These are phyloP conservation scores for Tulasnella calospora DNA, from an alignment of 768 basidiomycete genomes.

Conservation along the genomic window DNA sequence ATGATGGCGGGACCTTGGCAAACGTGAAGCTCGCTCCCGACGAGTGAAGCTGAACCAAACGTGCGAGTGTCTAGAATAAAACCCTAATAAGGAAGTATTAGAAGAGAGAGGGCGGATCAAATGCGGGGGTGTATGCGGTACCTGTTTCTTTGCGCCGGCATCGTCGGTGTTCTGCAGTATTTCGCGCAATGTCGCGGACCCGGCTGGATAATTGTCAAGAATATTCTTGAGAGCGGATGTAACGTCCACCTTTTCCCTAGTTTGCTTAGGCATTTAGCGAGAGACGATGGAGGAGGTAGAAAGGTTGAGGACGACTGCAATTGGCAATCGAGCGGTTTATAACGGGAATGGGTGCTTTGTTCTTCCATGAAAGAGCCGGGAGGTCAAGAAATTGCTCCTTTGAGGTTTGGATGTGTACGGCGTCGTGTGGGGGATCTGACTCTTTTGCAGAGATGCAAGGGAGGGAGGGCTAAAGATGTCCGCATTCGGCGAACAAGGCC, in stretches of 20 bases:
- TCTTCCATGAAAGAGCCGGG: neutral
- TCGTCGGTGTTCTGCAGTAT: constrained; percentile 16
- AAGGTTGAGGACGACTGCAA: neutral
- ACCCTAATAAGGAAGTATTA: neutral
- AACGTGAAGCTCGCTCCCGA: neutral
- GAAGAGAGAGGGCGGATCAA: too few species aligned
- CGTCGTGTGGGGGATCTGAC: too few species aligned
- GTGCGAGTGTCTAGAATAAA: constrained; percentile 16
- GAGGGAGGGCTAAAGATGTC: neutral
- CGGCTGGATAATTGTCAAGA: constrained; percentile 20
- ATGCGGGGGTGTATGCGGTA: too few species aligned
- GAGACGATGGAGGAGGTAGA: neutral
- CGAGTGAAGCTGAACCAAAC: neutral
- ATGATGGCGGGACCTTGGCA: constrained; percentile 21
- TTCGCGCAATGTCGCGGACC: constrained; percentile 2
- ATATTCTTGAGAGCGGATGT: neutral
- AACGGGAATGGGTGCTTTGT: neutral
- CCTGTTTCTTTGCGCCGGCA: neutral
- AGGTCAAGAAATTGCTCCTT: too few species aligned
- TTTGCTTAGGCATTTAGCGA: neutral
- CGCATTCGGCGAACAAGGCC: neutral
- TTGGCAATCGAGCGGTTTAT: neutral
- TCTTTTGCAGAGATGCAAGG: too few species aligned
- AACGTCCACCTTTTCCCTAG: neutral
- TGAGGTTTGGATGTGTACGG: too few species aligned